Base-by-base conservation (phyloP, 768 basidiomycete genomes). In the Naganishia onofrii region DNA sequence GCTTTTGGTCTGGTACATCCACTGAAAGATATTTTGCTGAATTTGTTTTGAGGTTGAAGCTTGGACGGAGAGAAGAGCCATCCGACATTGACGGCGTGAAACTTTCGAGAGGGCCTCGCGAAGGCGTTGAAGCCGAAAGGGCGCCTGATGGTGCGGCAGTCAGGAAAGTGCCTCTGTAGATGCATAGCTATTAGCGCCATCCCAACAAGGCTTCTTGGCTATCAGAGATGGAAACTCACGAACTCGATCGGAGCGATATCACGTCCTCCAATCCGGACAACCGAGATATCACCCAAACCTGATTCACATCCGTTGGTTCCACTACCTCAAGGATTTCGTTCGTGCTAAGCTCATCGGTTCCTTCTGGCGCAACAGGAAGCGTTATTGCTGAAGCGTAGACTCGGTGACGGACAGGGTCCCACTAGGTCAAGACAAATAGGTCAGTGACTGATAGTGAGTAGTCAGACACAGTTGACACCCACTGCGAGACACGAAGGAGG, bases 401-500 rank as follows among this genome's bases (percentile, higher is more conserved):
- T 68, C 73, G 63, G 72, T 80, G 77, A 15, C 76, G 71, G 44
- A 72, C 73, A 12, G 76, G 69, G 52, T 80, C 76, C 77, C 77
- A 80, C 77, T 80, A 42, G 0, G 21, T 2, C 15, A 42, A 66
- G 4, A 23, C 38, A 23, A 51, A 1, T 31, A 2, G 2, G 9
- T 38, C 9, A 67, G 46, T 44, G n/a, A 23, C 29, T 31, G 55
- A n/a, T 46, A 0, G 26, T 44, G 29, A 19, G 23, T 36, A 32
- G 44, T 64, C 66, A 26, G 4, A 51, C 13, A 7, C 21, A 29
- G 38, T 2, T 29, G 3, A 10, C 32, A 76, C 79, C 69, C 53
- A 80, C 79, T 34, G 79, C 79, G 8, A 80, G 72, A 71, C 79
- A 80, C 7, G 76, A 76, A 6, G 77, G 70, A 1, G 79, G 79